These are phyloP conservation scores for Funneliformis geosporum DNA, from an alignment of 192 early-diverging fungal species.

Conservation along the genomic window DNA sequence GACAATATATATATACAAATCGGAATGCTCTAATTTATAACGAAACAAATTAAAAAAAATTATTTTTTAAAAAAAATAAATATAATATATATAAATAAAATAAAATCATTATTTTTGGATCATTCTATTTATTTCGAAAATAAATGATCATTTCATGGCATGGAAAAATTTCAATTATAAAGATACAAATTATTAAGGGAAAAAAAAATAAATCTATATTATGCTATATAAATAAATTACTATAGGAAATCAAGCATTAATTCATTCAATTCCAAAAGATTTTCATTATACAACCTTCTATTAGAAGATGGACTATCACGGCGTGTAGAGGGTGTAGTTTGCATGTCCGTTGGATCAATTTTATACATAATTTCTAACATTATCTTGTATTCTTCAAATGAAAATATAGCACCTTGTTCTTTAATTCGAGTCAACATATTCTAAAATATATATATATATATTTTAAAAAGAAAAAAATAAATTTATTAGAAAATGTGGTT, in stretches of 20 bases:
- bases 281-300: constrained; percentile 41
- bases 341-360: constrained; percentile 26
- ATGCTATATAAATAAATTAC: neutral
- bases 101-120: too few relatives aligned
- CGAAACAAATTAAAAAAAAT: too few relatives aligned
- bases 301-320: constrained; percentile 16
- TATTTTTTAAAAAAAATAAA: too few relatives aligned
- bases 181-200: too few relatives aligned
- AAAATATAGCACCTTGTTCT: constrained; percentile 59
- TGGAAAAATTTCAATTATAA: too few relatives aligned
- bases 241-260: constrained; percentile 39
- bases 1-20: too few relatives aligned
- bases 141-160: too few relatives aligned
- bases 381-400: constrained; percentile 81
- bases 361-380: constrained; percentile 72
- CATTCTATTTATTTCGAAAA: too few relatives aligned
- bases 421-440: constrained; percentile 62
- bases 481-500: neutral
- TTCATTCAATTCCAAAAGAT: constrained; percentile 46
- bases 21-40: too few relatives aligned
- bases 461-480: constrained; percentile 12
- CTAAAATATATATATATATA: constrained; percentile 37
- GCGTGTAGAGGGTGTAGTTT: neutral
- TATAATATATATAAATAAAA: too few relatives aligned
- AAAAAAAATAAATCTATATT: too few relatives aligned